phyloP scores from a whole-genome alignment of 2,329 filamentous ascomycete genomes.

The Chrysosporium queenslandicum region DNA sequence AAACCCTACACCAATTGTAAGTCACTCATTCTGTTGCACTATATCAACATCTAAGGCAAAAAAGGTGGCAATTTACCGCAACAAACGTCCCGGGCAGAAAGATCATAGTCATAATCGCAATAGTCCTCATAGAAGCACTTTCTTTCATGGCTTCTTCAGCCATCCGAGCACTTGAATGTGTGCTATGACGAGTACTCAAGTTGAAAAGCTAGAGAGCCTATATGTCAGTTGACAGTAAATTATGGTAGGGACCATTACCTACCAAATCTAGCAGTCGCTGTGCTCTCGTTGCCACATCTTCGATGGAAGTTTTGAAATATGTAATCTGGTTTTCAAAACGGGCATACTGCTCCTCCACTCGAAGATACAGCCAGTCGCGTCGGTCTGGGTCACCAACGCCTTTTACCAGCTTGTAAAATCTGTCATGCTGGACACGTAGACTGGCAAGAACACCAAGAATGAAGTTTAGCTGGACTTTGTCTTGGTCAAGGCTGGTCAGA shows the following conservation, averaged over 20 bases:
- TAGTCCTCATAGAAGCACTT: constrained; percentile 31
- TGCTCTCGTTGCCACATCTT: constrained; percentile 13
- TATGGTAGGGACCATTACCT: not conserved
- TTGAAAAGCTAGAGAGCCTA: constrained; percentile 10
- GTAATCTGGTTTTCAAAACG: constrained; percentile 15
- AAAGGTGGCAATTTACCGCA: constrained; percentile 18
- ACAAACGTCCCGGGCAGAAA: constrained; percentile 37
- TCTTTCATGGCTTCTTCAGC: constrained; percentile 24
- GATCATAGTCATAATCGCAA: constrained; percentile 33
- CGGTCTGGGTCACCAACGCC: constrained; percentile 3
- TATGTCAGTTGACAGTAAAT: not conserved
- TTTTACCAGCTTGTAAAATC: constrained; percentile 13
- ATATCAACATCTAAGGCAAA: not conserved
- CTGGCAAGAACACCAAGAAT: constrained; percentile 12
- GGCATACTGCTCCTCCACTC: constrained; percentile 13
- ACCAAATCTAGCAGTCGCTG: constrained; percentile 12
- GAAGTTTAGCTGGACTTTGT: constrained; percentile 14
- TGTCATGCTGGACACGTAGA: constrained; percentile 10
- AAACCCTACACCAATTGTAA: constrained; percentile 6
- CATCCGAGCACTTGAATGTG: constrained; percentile 8
- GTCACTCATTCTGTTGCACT: not conserved
- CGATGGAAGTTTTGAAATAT: constrained; percentile 14
- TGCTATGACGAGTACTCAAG: constrained; percentile 11
- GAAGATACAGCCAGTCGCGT: constrained; percentile 13
- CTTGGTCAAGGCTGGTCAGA: constrained; percentile 13